phyloP scores from a whole-genome alignment of 2,329 filamentous ascomycete species.

The Stenocarpella maydis region DNA sequence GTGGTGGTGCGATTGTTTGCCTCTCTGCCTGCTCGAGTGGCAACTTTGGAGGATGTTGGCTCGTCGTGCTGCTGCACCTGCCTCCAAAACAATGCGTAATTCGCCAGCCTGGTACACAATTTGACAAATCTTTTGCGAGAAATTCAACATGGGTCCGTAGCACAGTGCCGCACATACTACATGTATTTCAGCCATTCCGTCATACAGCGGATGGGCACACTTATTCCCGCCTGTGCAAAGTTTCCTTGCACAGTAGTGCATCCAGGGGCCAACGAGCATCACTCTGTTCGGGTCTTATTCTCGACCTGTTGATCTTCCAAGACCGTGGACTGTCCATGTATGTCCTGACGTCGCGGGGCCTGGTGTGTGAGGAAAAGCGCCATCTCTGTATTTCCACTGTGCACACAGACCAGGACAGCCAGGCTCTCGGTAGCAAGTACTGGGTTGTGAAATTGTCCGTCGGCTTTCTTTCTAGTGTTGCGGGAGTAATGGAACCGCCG shows the following conservation, averaged over 20 bases:
- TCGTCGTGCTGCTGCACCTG: neutral
- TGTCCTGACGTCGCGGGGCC: neutral
- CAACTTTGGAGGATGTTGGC: neutral
- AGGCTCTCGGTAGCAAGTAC: neutral
- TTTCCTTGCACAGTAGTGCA: neutral
- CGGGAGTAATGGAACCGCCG: no score
- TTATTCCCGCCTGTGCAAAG: neutral
- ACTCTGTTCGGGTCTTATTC: no score
- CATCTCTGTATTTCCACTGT: neutral
- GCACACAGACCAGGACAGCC: no score
- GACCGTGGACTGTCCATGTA: neutral
- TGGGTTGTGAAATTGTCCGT: neutral
- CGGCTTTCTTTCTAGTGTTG: neutral
- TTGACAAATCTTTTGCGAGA: neutral
- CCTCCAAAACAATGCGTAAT: neutral
- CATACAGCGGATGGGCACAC: neutral
- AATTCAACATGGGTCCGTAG: neutral
- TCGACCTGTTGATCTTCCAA: neutral
- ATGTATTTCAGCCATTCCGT: neutral
- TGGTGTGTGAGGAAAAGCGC: neutral
- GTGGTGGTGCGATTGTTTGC: no score
- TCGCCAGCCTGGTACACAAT: neutral
- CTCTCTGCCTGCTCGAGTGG: neutral
- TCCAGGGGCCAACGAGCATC: no score
- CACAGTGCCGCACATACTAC: no score